Base-by-base conservation (phyloP, 495 filamentous ascomycete genomes). In the Ramalina intermedia region DNA sequence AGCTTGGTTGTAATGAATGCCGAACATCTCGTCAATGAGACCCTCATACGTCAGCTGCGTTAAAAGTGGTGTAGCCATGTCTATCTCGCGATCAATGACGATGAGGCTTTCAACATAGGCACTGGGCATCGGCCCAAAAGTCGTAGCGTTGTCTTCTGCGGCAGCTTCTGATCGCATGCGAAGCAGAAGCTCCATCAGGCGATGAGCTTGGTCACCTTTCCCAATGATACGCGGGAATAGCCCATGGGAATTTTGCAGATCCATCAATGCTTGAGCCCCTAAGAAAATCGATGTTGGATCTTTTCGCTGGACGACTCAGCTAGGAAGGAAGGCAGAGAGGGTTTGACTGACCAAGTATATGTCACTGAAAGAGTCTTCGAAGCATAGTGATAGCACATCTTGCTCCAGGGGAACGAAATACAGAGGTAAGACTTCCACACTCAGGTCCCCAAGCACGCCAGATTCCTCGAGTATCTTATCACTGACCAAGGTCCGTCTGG, bases 11-110 rank as follows among this genome's bases (percentile, higher is more conserved):
- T 81, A 64, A 50, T 82, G 75, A 50, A 99, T 90, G 42, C 84
- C 82, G 53, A 94, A 93, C 35, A 87, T 75, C 65, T 99, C 93
- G 61, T 99, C 93, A 44, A 99, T 84, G 26, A 99, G 63, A 1
- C 93, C 93, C 66, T 96, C 89, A 58, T 99, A 99, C 8, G 93
- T 99, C 37, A 99, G 71, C 61, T 96, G 93, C 0, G 91, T 96
- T 42, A 96, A 77, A 12, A 99, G 73, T 2, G 82, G 80, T 18
- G 91, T 94, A 26, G 85, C 84, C 64, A 89, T 86, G 59, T 99
- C 93, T 42, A 94, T 81, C 54, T 94, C 88, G 37, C 93, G 83
- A 64, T 96, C 93, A 35, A 96, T 89, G 53, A 99, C 84, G 56
- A 99, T 88, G 49, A 96, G 66, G 58, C 79, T 89, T 62, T 96